Conservation (phyloP, 345 rosid species). For the Arabis alpina region DNA sequence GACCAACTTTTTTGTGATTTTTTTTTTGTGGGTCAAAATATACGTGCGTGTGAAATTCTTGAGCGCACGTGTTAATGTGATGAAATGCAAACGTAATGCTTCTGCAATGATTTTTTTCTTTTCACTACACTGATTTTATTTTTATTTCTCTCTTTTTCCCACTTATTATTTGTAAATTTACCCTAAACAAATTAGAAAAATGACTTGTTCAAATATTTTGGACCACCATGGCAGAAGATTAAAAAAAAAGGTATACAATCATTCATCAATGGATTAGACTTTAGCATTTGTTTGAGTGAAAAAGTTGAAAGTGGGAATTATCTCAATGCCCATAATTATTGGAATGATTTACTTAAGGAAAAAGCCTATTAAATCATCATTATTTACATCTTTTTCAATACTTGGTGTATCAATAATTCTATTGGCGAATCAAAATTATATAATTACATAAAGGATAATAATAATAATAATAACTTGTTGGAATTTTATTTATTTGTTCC, state of each 20-base stretch:
- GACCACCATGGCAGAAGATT: constrained; percentile 5
- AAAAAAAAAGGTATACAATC: constrained; percentile 27
- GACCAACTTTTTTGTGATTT: constrained; percentile 9
- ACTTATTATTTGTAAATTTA: too few species aligned
- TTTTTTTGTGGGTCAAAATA: constrained; percentile 25
- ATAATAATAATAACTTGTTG: background rate
- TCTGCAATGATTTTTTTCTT: constrained; percentile 26
- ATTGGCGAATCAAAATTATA: background rate
- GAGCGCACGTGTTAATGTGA: constrained; percentile 34
- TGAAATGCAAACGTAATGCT: constrained; percentile 47
- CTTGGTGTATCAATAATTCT: background rate
- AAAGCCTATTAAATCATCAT: background rate
- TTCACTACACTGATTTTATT: background rate
- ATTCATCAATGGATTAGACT: constrained; percentile 37
- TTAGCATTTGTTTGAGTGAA: constrained; percentile 38
- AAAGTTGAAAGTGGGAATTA: constrained; percentile 38
- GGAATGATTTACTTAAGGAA: constrained; percentile 2
- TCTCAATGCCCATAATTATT: constrained; percentile 29
- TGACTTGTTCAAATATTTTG: constrained; percentile 9
- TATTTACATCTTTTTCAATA: background rate
- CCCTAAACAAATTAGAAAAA: background rate
- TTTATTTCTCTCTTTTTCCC: background rate
- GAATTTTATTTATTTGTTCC: background rate
- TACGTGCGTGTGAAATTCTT: constrained; percentile 30
- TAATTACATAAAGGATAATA: background rate